A percentile compares a stretch with the other conserved stretches of the same genome.
These are phyloP conservation scores for Colletotrichum godetiae DNA, from an alignment of 2,329 filamentous ascomycete genomes.

Conservation along the genomic window DNA sequence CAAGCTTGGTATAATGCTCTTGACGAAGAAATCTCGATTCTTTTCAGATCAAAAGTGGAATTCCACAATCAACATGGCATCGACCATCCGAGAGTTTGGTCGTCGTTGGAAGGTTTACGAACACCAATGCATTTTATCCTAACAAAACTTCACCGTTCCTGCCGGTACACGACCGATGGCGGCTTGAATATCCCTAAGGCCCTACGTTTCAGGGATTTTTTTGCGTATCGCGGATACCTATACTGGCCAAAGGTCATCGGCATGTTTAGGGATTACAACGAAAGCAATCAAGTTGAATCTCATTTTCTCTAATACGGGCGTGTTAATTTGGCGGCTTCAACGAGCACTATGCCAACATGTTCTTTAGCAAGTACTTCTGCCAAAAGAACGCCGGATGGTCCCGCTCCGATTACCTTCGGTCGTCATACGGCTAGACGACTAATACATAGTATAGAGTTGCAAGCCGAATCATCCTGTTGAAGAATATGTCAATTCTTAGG, in stretches of 20 bases:
- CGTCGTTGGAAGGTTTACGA: background rate
- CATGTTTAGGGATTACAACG: background rate
- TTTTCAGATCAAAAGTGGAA: slow-evolving; percentile 6
- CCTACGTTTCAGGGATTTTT: background rate
- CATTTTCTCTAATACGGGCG: background rate
- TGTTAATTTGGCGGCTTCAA: background rate
- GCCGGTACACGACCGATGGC: background rate
- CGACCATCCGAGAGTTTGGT: background rate
- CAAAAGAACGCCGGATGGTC: background rate
- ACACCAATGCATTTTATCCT: slow-evolving; percentile 2
- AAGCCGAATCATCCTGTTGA: no score
- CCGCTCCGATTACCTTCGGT: background rate
- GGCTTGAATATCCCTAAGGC: background rate
- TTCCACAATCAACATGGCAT: background rate
- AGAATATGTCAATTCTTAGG: no score
- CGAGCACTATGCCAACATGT: background rate
- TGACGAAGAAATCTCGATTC: slow-evolving; percentile 1
- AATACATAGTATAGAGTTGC: no score
- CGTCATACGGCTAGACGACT: background rate
- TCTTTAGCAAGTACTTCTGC: background rate
- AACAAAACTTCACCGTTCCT: background rate
- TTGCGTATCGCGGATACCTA: background rate
- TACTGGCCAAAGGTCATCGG: background rate
- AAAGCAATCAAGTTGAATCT: background rate
- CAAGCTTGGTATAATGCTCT: background rate